Conservation (phyloP, 306 rosid species). For the Inga laurina region DNA sequence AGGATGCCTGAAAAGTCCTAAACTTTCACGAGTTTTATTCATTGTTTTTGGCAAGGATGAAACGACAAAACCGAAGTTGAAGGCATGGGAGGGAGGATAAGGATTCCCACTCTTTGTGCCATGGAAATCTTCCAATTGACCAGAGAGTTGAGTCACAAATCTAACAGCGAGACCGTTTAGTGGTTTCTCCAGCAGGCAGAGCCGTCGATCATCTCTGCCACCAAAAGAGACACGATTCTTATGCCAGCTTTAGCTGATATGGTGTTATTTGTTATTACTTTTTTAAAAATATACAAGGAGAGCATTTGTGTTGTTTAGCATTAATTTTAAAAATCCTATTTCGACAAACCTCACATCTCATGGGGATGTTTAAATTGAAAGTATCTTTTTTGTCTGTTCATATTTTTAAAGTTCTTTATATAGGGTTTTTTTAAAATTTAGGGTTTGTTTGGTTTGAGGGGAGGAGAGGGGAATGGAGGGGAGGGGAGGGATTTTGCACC, state of each 20-base stretch:
- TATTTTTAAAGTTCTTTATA: too few relatives aligned
- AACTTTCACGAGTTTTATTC: constrained; percentile 71
- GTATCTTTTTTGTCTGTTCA: too few relatives aligned
- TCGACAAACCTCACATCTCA: too few relatives aligned
- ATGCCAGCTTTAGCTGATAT: constrained; percentile 70
- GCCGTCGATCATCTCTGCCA: constrained; percentile 80
- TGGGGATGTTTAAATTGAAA: too few relatives aligned
- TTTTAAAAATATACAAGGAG: too few relatives aligned
- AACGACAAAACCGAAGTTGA: constrained; percentile 79
- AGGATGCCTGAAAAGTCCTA: constrained; percentile 74
- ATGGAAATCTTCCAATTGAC: constrained; percentile 89
- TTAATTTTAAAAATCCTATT: too few relatives aligned
- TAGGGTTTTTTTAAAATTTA: too few relatives aligned
- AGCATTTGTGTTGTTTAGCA: too few relatives aligned
- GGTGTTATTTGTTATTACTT: too few relatives aligned
- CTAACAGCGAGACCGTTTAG: constrained; percentile 94
- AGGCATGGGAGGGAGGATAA: constrained; percentile 89
- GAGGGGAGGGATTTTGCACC: too few relatives aligned
- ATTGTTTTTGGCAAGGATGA: constrained; percentile 75
- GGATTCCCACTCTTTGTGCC: constrained; percentile 95
- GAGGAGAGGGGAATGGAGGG: too few relatives aligned
- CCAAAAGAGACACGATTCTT: constrained; percentile 84
- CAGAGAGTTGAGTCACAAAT: constrained; percentile 89
- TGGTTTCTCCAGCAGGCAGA: constrained; percentile 92
- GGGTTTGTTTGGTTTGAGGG: too few relatives aligned